Conservation (phyloP, 441 rosid species). For the Euphorbia schlechtendalii region DNA sequence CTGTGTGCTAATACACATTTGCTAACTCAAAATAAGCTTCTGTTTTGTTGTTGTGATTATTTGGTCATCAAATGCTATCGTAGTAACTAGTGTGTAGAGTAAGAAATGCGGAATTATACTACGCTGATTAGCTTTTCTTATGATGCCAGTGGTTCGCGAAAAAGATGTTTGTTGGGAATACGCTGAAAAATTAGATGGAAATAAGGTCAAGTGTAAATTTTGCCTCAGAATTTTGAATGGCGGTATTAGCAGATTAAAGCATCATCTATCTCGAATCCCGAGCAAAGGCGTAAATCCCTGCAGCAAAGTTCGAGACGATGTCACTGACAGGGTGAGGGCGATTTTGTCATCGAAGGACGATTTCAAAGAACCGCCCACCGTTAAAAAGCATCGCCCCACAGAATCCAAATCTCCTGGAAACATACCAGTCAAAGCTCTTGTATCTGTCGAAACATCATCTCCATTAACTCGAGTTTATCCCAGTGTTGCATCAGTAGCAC, state of each 20-base stretch:
- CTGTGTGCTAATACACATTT: not conserved
- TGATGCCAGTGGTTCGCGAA: conserved; percentile 75
- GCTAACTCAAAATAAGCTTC: not conserved
- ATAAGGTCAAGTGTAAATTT: conserved; percentile 75
- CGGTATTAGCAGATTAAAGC: conserved; percentile 84
- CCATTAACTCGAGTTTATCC: conserved; percentile 43
- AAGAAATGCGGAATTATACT: not conserved
- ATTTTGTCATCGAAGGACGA: conserved; percentile 60
- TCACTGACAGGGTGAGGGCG: conserved; percentile 60
- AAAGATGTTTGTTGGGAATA: conserved; percentile 90
- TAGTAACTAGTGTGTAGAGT: not conserved
- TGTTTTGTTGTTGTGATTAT: not conserved
- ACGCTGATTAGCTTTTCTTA: conserved; percentile 12
- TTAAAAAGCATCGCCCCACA: conserved; percentile 39
- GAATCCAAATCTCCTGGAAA: conserved; percentile 42
- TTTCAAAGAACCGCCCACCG: conserved; percentile 36
- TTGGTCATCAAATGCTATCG: not conserved
- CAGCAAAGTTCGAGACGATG: conserved; percentile 75
- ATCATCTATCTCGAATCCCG: conserved; percentile 76
- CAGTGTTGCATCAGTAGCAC: conserved; percentile 23
- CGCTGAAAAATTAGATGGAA: conserved; percentile 83
- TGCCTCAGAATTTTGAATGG: conserved; percentile 68
- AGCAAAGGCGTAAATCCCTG: conserved; percentile 94
- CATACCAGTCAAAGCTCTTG: conserved; percentile 29
- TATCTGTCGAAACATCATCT: conserved; percentile 27